phyloP scores from a whole-genome alignment of 2,329 filamentous ascomycete species.

The Chaetomiaceae sp. region DNA sequence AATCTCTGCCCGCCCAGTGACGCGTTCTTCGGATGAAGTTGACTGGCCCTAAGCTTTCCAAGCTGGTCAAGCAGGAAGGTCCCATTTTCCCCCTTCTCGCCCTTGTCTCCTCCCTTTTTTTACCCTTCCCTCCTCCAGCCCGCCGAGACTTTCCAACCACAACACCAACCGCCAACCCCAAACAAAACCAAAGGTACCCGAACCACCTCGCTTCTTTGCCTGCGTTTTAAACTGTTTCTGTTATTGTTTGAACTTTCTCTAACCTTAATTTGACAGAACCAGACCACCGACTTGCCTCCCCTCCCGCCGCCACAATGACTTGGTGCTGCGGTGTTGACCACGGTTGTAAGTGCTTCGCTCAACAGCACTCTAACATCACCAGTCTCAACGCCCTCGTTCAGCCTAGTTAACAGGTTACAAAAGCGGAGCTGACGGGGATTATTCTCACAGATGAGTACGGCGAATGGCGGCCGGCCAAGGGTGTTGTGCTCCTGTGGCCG shows the following conservation, averaged over 20 bases:
- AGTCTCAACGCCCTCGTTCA: not conserved
- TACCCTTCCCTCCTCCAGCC: no score
- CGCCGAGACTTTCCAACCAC: no score
- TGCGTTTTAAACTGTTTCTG: no score
- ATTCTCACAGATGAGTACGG: not conserved
- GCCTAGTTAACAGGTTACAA: not conserved
- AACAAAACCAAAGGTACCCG: not conserved
- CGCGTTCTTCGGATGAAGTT: not conserved
- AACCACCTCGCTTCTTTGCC: not conserved
- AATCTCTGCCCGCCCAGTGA: not conserved
- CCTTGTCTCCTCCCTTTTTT: not conserved
- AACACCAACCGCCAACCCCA: no score
- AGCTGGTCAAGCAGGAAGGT: not conserved
- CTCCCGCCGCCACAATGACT: no score
- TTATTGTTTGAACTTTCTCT: not conserved
- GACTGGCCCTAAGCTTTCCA: not conserved
- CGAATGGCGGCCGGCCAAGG: no score
- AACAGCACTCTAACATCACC: no score
- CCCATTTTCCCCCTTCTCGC: not conserved
- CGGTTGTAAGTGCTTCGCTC: no score
- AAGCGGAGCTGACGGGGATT: not conserved
- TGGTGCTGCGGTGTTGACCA: not conserved
- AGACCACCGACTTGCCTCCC: no score
- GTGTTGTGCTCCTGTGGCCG: no score
- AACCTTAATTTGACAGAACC: not conserved